Evolutionary conservation across 2,329 filamentous ascomycete genomes (phyloP).

Genomic region (Chrysoporthe cubensis): DNA sequence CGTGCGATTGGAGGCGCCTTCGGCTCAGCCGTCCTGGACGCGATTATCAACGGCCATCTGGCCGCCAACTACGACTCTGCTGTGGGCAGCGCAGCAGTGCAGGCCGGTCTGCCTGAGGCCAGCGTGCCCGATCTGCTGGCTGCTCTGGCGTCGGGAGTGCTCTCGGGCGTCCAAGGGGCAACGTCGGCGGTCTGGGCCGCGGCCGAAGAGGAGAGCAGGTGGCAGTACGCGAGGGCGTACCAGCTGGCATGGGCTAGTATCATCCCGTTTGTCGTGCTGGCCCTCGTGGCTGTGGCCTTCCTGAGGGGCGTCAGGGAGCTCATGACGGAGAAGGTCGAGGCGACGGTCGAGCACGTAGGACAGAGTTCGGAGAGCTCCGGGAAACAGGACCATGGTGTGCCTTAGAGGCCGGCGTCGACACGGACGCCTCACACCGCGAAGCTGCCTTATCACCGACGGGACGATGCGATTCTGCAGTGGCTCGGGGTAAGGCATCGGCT

Average conservation of each 20-base stretch:
- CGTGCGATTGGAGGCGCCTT: conserved; percentile 58
- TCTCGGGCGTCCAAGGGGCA: conserved; percentile 41
- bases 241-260: conserved; percentile 54
- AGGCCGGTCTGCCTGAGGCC: conserved; percentile 46
- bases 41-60: conserved; percentile 55
- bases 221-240: conserved; percentile 52
- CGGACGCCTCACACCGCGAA: not conserved
- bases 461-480: not conserved
- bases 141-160: conserved; percentile 42
- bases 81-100: conserved; percentile 46
- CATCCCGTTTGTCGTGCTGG: conserved; percentile 56
- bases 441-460: not conserved
- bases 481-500: not conserved
- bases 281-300: conserved; percentile 47
- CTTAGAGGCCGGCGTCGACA: not conserved
- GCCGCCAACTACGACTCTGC: conserved; percentile 43
- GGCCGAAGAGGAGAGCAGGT: conserved; percentile 45
- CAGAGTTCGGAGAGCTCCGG: not conserved
- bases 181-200: conserved; percentile 43
- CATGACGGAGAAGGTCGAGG: conserved; percentile 59
- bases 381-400: not conserved
- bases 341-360: conserved; percentile 48
- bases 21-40: conserved; percentile 55
- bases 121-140: conserved; percentile 44
- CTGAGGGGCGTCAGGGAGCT: conserved; percentile 53